Evolutionary conservation across 2,329 filamentous ascomycete species (phyloP).

Genomic region (Pseudocercospora eumusae): DNA sequence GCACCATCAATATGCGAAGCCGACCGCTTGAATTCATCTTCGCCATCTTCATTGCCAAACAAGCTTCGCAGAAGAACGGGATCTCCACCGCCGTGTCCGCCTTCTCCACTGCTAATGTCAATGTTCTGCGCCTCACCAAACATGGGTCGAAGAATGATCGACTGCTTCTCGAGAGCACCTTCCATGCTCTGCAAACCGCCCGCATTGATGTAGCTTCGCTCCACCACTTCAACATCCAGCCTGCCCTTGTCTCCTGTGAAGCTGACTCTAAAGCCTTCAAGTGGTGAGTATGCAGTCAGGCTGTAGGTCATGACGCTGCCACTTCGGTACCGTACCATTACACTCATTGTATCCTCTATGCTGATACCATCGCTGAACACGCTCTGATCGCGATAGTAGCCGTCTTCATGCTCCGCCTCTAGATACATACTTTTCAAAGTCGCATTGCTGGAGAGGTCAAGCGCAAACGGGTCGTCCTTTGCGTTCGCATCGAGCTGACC

Average conservation of each 20-base stretch:
- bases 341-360: slow-evolving; percentile 65
- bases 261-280: slow-evolving; percentile 61
- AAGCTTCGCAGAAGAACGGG: slow-evolving; percentile 59
- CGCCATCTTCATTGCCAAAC: slow-evolving; percentile 54
- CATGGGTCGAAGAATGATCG: slow-evolving; percentile 54
- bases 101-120: slow-evolving; percentile 54
- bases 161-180: slow-evolving; percentile 54
- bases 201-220: slow-evolving; percentile 61
- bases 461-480: slow-evolving; percentile 59
- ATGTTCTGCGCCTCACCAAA: slow-evolving; percentile 61
- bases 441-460: slow-evolving; percentile 56
- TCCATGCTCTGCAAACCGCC: slow-evolving; percentile 60
- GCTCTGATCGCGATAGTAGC: slow-evolving; percentile 63
- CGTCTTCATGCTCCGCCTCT: slow-evolving; percentile 64
- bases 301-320: slow-evolving; percentile 62
- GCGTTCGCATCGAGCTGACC: slow-evolving; percentile 52
- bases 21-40: slow-evolving; percentile 41
- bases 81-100: slow-evolving; percentile 64
- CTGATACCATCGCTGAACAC: slow-evolving; percentile 65
- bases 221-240: slow-evolving; percentile 63
- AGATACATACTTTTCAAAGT: slow-evolving; percentile 62
- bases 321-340: slow-evolving; percentile 59
- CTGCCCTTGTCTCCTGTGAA: slow-evolving; percentile 62
- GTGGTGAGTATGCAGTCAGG: slow-evolving; percentile 62
- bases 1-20: slow-evolving; percentile 15